Evolutionary conservation across 768 basidiomycete species (phyloP).

Genomic region (Mycena sanguinolenta): DNA sequence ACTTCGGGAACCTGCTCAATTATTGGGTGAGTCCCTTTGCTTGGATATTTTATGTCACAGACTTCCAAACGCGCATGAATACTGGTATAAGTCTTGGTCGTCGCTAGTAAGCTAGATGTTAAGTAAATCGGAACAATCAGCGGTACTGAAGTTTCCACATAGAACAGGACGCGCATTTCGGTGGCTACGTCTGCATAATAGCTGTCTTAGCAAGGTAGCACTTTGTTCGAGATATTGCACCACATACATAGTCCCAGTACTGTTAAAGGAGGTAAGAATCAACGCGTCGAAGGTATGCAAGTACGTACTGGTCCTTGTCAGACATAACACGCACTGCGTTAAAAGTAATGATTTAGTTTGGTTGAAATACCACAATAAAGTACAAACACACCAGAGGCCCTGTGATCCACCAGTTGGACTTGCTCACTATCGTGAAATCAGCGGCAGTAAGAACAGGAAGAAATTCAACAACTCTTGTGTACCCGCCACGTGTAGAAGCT

Average conservation of each 20-base stretch:
- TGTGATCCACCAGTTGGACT: constrained; percentile 48
- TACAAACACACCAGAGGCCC: constrained; percentile 39
- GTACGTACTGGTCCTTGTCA: constrained; percentile 8
- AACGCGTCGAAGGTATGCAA: neutral
- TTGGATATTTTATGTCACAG: no score
- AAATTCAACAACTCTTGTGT: constrained; percentile 46
- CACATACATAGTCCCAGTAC: constrained; percentile 20
- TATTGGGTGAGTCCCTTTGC: no score
- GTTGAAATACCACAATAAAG: neutral
- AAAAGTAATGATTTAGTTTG: neutral
- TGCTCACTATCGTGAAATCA: constrained; percentile 49
- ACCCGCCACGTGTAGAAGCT: constrained; percentile 43
- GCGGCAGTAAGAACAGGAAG: neutral
- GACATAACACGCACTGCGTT: neutral
- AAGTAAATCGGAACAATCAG: no score
- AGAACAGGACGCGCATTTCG: constrained; percentile 5
- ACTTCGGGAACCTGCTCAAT: neutral
- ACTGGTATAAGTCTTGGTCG: constrained; percentile 1
- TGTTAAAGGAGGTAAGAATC: neutral
- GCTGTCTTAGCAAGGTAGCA: neutral
- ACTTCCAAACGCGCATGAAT: no score
- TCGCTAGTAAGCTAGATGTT: no score
- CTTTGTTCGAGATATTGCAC: no score
- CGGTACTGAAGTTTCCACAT: no score
- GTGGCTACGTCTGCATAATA: constrained; percentile 1